Base-by-base conservation (phyloP, 1,139 yeast genomes). In the Debaryomyces robertsiae region DNA sequence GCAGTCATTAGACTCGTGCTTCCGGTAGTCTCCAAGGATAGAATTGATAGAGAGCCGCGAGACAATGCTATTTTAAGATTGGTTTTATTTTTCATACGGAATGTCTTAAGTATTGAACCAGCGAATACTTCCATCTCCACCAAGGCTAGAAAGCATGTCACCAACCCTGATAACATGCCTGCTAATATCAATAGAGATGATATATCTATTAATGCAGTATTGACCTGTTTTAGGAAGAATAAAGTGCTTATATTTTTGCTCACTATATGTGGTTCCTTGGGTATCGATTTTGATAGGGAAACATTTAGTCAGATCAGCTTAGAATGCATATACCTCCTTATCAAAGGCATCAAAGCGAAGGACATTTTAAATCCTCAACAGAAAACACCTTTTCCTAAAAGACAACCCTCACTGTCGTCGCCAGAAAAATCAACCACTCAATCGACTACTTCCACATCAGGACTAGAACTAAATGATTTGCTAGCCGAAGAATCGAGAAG, bases 21-120 rank as follows among this genome's bases (percentile, higher is more conserved):
- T 9, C 88, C 89, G 1, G 75, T 85, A 0, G 64, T 93, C 40
- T 65, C 76, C n/a, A 69, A 75, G 38, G 67, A 75, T 1, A 75
- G 69, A 46, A 52, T 65, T 2, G 83, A 84, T 30, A 73, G 97
- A 46, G 81, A 81, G 3, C 72, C 82, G 1, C 69, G 89, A 36
- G 98, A 91, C 50, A 81, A 81, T 47, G 82, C 85, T 36, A 76
- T 90, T 17, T 63, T 93, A 38, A 79, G 84, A 43, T 72, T 93
- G 46, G 89, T 85, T 19, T 65, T 91, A 11, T 81, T 79, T 42
- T 80, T 93, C 53, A 71, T 91, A 45, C 74, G 96, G 49, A 93
- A 94, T 57, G 54, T 93, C 11, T 65, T 87, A 7, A 77, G 80
- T 35, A 89, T 91, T 30, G 91, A 85, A 49, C 91, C 93, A 0